A percentile compares a stretch with the other conserved stretches of the same genome.
phyloP scores from a whole-genome alignment of 495 filamentous ascomycete genomes.

The Podospora sp. region DNA sequence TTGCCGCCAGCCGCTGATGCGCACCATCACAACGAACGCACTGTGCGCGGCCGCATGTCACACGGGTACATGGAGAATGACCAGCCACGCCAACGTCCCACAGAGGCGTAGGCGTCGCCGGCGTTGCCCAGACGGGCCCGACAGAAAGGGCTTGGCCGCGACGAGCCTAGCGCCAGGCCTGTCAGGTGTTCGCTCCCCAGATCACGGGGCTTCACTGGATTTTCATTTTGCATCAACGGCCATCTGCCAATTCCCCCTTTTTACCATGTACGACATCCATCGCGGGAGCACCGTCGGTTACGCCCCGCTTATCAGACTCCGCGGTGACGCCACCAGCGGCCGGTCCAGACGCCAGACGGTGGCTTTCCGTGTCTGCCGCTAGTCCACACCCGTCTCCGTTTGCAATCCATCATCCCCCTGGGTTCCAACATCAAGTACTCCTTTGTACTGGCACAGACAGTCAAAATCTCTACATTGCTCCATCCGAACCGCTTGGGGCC shows the following conservation, averaged over 20 bases:
- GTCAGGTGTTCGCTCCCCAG: conserved; percentile 17
- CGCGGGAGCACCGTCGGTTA: conserved; percentile 8
- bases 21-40: conserved; percentile 2
- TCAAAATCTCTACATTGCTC: neutral
- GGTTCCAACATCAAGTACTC: neutral
- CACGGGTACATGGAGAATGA: neutral
- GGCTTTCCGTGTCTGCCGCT: neutral
- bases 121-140: conserved; percentile 5
- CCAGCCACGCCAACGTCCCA: neutral
- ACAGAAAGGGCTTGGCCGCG: neutral
- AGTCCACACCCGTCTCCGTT: neutral
- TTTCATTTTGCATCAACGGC: conserved; percentile 15
- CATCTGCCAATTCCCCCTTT: conserved; percentile 1
- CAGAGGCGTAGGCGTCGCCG: conserved; percentile 3
- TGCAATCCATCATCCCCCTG: neutral
- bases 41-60: neutral
- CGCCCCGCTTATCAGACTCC: conserved; percentile 9
- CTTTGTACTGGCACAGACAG: conserved; percentile 7
- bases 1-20: neutral
- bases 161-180: conserved; percentile 12
- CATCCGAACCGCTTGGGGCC: conserved; percentile 10
- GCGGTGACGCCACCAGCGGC: conserved; percentile 16
- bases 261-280: conserved; percentile 16
- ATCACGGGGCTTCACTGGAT: conserved; percentile 18
- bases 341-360: conserved; percentile 15